These are phyloP conservation scores for Hemileccinum impolitum DNA, from an alignment of 768 basidiomycete species.

Conservation along the genomic window DNA sequence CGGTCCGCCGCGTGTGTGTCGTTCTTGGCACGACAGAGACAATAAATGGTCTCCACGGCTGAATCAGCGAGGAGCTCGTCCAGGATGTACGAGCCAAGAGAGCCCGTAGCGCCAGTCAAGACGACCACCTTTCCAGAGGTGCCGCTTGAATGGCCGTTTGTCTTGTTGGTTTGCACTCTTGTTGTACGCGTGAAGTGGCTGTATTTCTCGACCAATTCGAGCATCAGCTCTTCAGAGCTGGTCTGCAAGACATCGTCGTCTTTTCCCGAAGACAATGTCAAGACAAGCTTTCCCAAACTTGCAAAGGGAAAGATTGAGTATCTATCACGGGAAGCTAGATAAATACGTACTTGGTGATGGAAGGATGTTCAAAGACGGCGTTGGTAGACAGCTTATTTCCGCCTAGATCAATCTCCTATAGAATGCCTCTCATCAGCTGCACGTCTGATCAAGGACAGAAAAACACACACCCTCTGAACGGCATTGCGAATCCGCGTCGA, in stretches of 20 bases:
- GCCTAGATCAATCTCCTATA: constrained; percentile 16
- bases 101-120: constrained; percentile 24
- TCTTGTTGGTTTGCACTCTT: background rate
- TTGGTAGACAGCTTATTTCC: constrained; percentile 23
- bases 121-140: constrained; percentile 27
- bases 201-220: constrained; percentile 44
- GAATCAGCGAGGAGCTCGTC: constrained; percentile 37
- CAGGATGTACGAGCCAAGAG: constrained; percentile 52
- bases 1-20: constrained; percentile 42
- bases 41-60: constrained; percentile 42
- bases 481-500: constrained; percentile 48
- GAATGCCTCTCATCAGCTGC: background rate
- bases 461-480: constrained; percentile 37
- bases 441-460: constrained; percentile 28
- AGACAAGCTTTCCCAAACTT: constrained; percentile 42
- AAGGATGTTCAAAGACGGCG: constrained; percentile 51
- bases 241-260: constrained; percentile 15
- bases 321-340: background rate
- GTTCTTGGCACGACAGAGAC: constrained; percentile 47
- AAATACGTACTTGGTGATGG: constrained; percentile 35
- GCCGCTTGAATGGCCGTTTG: constrained; percentile 6
- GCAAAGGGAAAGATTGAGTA: background rate
- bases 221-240: constrained; percentile 39
- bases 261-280: constrained; percentile 33
- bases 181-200: constrained; percentile 8